Evolutionary conservation across 2,329 filamentous ascomycete species (phyloP), one percentile per base, ranked within the genome.

Genomic region (Ceratocystis harringtonii): DNA sequence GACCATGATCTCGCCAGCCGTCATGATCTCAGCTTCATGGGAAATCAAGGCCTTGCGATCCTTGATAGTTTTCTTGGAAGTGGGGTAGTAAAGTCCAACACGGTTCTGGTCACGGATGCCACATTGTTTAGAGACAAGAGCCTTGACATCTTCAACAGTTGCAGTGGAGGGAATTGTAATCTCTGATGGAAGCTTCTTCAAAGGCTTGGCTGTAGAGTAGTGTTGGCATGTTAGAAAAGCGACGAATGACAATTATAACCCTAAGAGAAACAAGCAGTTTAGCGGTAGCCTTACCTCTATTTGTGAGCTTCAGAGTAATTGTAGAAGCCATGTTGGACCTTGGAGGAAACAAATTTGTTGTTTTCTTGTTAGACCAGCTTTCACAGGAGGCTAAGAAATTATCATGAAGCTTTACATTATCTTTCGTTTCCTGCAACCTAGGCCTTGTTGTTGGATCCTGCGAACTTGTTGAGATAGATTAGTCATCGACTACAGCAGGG

Each of bases 1-100:
- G 69, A 97, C 89, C 70, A 94, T 84, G 61, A 99, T 75, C 74
- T 84, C 81, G 66, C 78, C 78, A 12, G 76, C 73, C 43, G 76
- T 74, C 62, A 77, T 71, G 7, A 86, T 78, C 65, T 77, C 76
- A 36, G 77, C 71, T 70, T 81, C 78, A 66, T 81, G 75, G 41
- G 72, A 72, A 44, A 86, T 69, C 58, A 79, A 73, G 22, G 82
- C 82, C 70, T 78, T 80, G 69, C 83, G 80, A 74, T 87, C 79
- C 75, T 85, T 86, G 70, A 86, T 73, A 22, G 81, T 84, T 78
- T 84, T 84, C 74, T 81, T 83, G 68, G 80, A 82, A 48, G 77
- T 74, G 0, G 84, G 80, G 69, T 86, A 81, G 71, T 81, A 85
- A 66, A 87, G 76, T 36, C 84, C 84, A 68, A 87, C 77, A 66